Base-by-base conservation (phyloP, 176 grass and related monocot species). In the Carex cristatella region DNA sequence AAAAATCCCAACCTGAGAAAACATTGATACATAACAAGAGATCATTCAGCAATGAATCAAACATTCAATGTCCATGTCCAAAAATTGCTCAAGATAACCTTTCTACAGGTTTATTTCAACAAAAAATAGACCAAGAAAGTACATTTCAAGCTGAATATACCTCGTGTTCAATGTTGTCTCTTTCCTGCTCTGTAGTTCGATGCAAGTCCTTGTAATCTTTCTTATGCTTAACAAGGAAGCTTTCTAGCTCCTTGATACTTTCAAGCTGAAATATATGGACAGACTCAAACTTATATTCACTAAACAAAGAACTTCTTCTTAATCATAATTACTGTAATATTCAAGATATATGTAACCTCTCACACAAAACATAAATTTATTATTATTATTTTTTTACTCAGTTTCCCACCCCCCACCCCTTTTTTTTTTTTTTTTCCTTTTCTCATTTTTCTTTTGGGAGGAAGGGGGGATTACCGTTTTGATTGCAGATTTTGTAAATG, bases 91-190 rank as follows among this genome's bases (percentile, higher is more conserved):
- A 55, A 48, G 48, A 44, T 42, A 32, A 55, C 72, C 71, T 54
- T 75, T 75, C 15, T 15, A 56, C 5, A 30, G 51, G 30, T 56
- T 78, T 57, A 78, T 56, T 53, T 32, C 4, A 28, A 78, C 9
- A 30, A 5, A 37, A 40, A 78, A 57, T 33, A 57, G 28, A 31
- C 27, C 23, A 15, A 32, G 23, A 5, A 77, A 77, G 2, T 55
- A n/a, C 11, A 3, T 32, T 9, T 78, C 30, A 57, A 57, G 28
- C 74, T 46, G 32, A 74, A 89, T 86, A 86, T 80, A 95, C 93
- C 90, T 99, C 93, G 81, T 99, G 93, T 82, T 99, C 96, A 88
- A 99, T 99, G 67, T 74, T 95, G 81, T 99, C 93, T 89, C 93
- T 90, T 85, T 95, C 93, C 84, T 94, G 96, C 59, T 99, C 93